Evolutionary conservation across 139 green algal species (phyloP), one percentile per base, ranked within the genome.

Genomic region (Coccomyxa sp.): DNA sequence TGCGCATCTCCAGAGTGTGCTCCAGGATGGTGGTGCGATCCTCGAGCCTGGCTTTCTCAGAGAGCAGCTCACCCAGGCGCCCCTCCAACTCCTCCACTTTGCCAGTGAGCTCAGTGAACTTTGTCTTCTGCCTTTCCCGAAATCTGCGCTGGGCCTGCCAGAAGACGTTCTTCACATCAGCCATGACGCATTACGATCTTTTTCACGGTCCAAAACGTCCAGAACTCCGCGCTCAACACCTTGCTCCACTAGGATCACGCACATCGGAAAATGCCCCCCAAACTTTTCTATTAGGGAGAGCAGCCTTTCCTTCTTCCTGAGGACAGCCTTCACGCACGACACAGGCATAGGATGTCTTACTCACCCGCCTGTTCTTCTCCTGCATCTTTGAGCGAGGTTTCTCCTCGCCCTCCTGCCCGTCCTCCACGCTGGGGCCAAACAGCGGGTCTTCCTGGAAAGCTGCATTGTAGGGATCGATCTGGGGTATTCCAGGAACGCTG

Each of bases 31-130:
- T 31, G 27, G n/a, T 51, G 71, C 71, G 71, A n/a, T 77, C 71
- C 71, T 77, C 71, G 3, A 38, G n/a, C 71, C n/a, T 30, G 23
- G 71, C 27, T n/a, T 77, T 77, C 71, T 77, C 71, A 15, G 71
- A 31, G 14, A 77, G 71, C n/a, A 38, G 27, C 71, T 38, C 71
- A 3, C 27, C 71, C 81, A 77, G 16, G 71, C 21, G 23, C 71
- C 27, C 71, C 27, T 77, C 71, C 71, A 77, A n/a, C 71, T 77
- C 27, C 71, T 77, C 71, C 21, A 77, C 71, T 45, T 32, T 77
- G 71, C 23, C 31, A n/a, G 21, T 77, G 23, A 77, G 71, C 27
- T 77, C 71, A 18, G 27, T 38, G n/a, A 77, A 77, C 71, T 77
- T 77, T 18, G 71, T 77, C 71, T 77, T 77, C n/a, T 77, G 71